A percentile compares a stretch with the other conserved stretches of the same genome.
These are phyloP conservation scores for Sistotremastrum suecicum DNA, from an alignment of 768 basidiomycete species.

Conservation along the genomic window DNA sequence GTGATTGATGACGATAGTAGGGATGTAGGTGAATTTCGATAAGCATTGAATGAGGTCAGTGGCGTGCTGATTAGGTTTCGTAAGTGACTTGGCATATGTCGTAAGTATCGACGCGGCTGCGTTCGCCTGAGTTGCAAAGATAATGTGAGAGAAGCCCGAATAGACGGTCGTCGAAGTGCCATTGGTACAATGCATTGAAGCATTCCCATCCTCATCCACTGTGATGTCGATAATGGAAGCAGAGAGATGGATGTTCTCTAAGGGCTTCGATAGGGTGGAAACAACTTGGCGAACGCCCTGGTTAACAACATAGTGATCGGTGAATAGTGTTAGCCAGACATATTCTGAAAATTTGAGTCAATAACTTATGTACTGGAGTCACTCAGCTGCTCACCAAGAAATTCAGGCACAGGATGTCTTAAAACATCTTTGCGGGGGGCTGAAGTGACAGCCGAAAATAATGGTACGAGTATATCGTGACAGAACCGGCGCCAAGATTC, in stretches of 20 bases:
- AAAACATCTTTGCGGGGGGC: constrained; percentile 40
- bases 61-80: constrained; percentile 11
- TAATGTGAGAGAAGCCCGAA: constrained; percentile 47
- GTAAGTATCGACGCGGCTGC: constrained; percentile 40
- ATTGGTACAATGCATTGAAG: constrained; percentile 24
- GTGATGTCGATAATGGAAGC: constrained; percentile 34
- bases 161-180: constrained; percentile 15
- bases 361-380: too few species aligned
- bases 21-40: constrained; percentile 36
- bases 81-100: constrained; percentile 29
- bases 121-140: constrained; percentile 65
- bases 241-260: constrained; percentile 38
- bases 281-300: constrained; percentile 50
- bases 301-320: constrained; percentile 51
- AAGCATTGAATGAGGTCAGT: constrained; percentile 36
- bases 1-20: constrained; percentile 56
- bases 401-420: constrained; percentile 45
- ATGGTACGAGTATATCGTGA: constrained; percentile 37
- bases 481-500: constrained; percentile 38
- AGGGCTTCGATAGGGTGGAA: constrained; percentile 25
- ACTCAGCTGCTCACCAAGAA: constrained; percentile 39
- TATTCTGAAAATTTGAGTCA: constrained; percentile 33
- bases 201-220: constrained; percentile 20
- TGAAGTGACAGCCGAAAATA: constrained; percentile 66
- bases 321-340: constrained; percentile 51